Base-by-base conservation (phyloP, 495 filamentous ascomycete genomes). In the Podospora pseudocomata region DNA sequence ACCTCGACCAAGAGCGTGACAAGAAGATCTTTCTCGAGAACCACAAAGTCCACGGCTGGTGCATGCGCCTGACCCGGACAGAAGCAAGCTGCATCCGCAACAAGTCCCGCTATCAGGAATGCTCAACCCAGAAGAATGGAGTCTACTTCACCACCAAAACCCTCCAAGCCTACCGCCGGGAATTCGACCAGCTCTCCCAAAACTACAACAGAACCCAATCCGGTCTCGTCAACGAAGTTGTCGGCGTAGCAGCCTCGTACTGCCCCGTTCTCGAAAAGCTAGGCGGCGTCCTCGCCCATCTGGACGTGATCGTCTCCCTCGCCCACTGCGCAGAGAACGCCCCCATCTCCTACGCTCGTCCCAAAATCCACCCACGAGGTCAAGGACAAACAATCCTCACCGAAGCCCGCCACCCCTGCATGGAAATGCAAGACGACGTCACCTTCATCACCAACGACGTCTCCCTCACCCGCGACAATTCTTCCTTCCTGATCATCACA, bases 11-110 rank as follows among this genome's bases (percentile, higher is more conserved):
- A 73, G 95, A 99, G 69, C 88, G 88, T 68, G 94, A 97, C 73
- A 99, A 99, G 85, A 99, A 99, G 77, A 88, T 99, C 44, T 98
- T 98, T 78, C 85, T 99, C 61, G 95, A 99, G 72, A 97, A 97
- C 74, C 95, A 97, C 81, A 90, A 88, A 71, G 89, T 93, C 2
- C 93, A 99, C 72, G 96, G 96, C 26, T 97, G 93, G 92, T 97
- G 94, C 80, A 95, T 99, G 83, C 88, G 95, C 56, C 82, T 99
- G 20, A 98, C 95, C 16, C 85, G 95, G 65, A 94, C 88, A 15
- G 95, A 99, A 79, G 92, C 95, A 3, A 88, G 90, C 30, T 95
- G 92, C 74, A 99, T 99, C 72, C 90, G 95, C 62, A 94, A 94
- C 77, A 95, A 96, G 73, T 87, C 85, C 68, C 85, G 88, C 57